Evolutionary conservation across 768 basidiomycete species (phyloP), one percentile per base, ranked within the genome.

Genomic region (Tephrocybe sp.): DNA sequence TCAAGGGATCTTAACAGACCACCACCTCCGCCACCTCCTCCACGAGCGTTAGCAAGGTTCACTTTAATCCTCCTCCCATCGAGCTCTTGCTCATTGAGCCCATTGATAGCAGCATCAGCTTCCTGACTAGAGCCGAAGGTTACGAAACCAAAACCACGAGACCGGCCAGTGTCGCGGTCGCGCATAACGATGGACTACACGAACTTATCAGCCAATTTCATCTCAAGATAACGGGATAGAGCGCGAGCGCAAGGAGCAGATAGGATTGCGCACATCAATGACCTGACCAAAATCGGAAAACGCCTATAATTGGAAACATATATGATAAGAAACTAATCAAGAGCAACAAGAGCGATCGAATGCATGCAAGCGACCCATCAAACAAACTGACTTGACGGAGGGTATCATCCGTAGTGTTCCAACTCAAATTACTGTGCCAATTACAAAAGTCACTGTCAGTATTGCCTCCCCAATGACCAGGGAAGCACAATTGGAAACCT

Each of bases 91-190:
- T 97, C 94, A 71, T 97, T 88, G 66, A 95, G 72, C 34, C 66
- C 72, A 38, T 43, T 52, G 64, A 97, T 95, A 38, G 94, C 93
- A 52, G 74, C 74, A 10, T 87, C 73, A 38, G 94, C 94, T 67
- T 95, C 92, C 24, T 69, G 61, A 11, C 62, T 37, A 41, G 68
- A 64, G 55, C 74, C 67, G 68, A 75, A 94, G 47, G 90, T 94
- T 54, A 97, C 94, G 72, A 97, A 97, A 55, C 94, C 94, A 68
- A 97, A 97, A 64, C 94, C 94, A 65, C 94, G 88, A 56, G 92
- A 95, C 64, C 94, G 91, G 53, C 91, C 90, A 57, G 95, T 97
- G 65, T 97, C 95, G 66, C 94, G 91, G 74, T 98, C 94, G 75
- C 91, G 88, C 94, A 95, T 95, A 69, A 95, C 93, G 73, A 95